A percentile compares a stretch with the other conserved stretches of the same genome.
Evolutionary conservation across 225 moss, liverwort and hornwort genomes (phyloP).

Genomic region (Ulota crispa): DNA sequence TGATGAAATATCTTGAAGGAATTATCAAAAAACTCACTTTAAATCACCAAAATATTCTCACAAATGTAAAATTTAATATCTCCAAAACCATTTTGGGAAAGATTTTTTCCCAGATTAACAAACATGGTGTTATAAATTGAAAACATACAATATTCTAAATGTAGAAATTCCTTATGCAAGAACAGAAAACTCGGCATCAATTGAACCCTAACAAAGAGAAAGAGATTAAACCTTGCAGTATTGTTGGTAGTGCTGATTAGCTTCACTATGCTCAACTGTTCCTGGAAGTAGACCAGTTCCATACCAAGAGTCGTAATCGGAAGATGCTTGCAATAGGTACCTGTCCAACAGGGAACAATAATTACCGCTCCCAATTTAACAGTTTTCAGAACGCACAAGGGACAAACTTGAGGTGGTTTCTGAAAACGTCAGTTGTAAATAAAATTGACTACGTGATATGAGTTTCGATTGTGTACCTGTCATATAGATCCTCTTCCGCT

Average conservation of each 20-base stretch:
- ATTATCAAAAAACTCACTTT: too few species aligned
- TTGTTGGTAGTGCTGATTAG: constrained; percentile 77
- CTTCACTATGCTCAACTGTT: constrained; percentile 69
- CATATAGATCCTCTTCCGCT: constrained; percentile 47
- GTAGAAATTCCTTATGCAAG: neutral
- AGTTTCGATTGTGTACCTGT: constrained; percentile 38
- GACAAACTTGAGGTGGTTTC: neutral
- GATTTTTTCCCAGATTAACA: too few species aligned
- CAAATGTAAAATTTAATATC: too few species aligned
- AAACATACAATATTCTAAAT: too few species aligned
- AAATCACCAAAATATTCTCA: too few species aligned
- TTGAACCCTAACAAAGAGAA: neutral
- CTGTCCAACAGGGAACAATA: constrained; percentile 33
- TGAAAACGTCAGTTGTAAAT: neutral
- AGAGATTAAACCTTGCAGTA: constrained; percentile 55
- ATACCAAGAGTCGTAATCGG: constrained; percentile 74
- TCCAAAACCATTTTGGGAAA: too few species aligned
- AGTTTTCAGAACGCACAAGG: neutral
- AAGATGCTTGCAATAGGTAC: constrained; percentile 46
- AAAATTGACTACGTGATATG: neutral
- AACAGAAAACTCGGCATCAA: neutral
- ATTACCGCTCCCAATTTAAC: neutral
- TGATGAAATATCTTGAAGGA: too few species aligned
- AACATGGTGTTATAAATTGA: too few species aligned
- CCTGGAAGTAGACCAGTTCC: constrained; percentile 80